Conservation (phyloP, 306 rosid genomes). For the Sesbania bispinosa region DNA sequence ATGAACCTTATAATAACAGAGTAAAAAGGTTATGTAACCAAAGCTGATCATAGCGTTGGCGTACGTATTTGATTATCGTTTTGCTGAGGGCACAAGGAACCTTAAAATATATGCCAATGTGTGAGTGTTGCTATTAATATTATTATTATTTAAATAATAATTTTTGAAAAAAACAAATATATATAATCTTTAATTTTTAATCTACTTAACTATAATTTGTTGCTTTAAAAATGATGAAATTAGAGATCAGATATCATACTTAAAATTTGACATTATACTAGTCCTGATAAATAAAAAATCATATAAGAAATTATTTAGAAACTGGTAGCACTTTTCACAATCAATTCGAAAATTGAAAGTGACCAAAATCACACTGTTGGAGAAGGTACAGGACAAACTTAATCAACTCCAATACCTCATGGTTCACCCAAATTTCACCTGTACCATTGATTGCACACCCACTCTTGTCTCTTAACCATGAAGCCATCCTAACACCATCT, state of each 20-base stretch:
- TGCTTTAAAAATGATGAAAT: too few relatives aligned
- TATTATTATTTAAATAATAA: background rate
- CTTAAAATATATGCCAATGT: background rate
- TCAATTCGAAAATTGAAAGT: background rate
- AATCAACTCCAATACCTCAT: slow-evolving; percentile 7
- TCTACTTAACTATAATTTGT: too few relatives aligned
- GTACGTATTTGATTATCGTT: background rate
- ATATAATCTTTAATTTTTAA: too few relatives aligned
- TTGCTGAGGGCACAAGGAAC: background rate
- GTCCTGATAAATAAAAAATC: background rate
- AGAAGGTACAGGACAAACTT: background rate
- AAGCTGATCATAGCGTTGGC: background rate
- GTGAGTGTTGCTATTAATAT: too few relatives aligned
- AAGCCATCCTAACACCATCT: background rate
- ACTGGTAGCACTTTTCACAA: background rate
- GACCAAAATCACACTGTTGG: background rate
- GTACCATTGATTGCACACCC: background rate
- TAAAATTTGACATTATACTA: background rate
- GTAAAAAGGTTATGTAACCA: background rate
- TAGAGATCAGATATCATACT: background rate
- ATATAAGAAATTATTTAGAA: background rate
- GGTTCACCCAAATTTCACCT: slow-evolving; percentile 2
- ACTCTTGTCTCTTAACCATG: background rate
- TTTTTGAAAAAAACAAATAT: too few relatives aligned
- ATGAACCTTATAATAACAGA: background rate